Evolutionary conservation across 2,329 filamentous ascomycete genomes (phyloP), one percentile per base, ranked within the genome.

Genomic region (Thermomyces lanuginosus): DNA sequence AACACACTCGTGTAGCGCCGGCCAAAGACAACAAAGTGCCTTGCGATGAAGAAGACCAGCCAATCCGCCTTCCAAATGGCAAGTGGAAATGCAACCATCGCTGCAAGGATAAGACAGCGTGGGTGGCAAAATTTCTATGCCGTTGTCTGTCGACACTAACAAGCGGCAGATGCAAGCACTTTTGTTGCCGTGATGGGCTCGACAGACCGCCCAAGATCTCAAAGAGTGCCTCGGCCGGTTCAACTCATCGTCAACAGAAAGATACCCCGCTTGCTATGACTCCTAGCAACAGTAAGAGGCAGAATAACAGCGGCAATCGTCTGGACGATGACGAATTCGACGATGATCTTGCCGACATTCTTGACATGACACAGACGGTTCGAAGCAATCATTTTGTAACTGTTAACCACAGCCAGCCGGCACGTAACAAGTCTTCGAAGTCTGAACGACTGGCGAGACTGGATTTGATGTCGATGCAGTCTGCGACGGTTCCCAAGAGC

Each of bases 41-140:
- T 19, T 28, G 29, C 7, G 27, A 30, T 3, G 37, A 43, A 4
- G 25, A 34, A 4, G 38, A 40, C 17, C 51, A 63, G 24, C 62
- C 70, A 4, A 45, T 53, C 1, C 63, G 61, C 38, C 62, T 83
- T 34, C 49, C 60, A 0, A 84, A 79, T 41, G 78, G 77, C 0
- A 78, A 65, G 41, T 84, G 74, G 70, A 63, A 64, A 18, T 86
- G 79, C 50, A 76, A 76, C 31, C 79, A 86, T 42, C 49, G 49
- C 10, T 84, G 79, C 53, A 70, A 66, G 39, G 59, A 74, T 37
- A 72, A 67, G 38, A 54, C 46, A 20, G 51, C 44, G 55, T 60
- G 41, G 30, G 38, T 15, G n/a, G 25, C 10, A 16, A 13, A 4
- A 8, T 8, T 6, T 24, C 1, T 3, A 21, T 22, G 8, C 12